Evolutionary conservation across 2,329 filamentous ascomycete genomes (phyloP).

Genomic region (Magnaporthiopsis incrustans): DNA sequence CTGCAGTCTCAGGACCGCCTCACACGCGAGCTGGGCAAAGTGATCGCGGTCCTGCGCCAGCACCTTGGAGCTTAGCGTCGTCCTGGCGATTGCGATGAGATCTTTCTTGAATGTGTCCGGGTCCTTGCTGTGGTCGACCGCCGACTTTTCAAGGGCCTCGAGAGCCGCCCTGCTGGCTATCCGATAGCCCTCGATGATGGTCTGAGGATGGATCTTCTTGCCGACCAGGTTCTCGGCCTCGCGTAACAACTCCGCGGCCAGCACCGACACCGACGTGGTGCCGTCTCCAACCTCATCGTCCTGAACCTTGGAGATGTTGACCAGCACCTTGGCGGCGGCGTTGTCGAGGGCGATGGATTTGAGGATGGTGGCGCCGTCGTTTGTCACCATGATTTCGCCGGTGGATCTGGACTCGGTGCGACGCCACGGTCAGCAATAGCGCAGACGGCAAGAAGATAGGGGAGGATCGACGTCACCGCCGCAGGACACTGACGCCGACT

Average conservation of each 20-base stretch:
- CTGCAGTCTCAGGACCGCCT: conserved; percentile 84
- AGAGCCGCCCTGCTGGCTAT: conserved; percentile 91
- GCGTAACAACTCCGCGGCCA: conserved; percentile 88
- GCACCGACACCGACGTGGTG: conserved; percentile 93
- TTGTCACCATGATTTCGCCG: conserved; percentile 95
- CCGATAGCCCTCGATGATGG: conserved; percentile 97
- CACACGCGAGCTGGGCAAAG: conserved; percentile 81
- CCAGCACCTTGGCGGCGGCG: conserved; percentile 92
- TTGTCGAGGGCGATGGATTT: conserved; percentile 99
- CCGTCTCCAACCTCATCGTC: conserved; percentile 98
- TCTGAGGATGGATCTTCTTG: conserved; percentile 98
- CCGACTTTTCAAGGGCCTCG: conserved; percentile 71
- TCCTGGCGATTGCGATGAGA: conserved; percentile 81
- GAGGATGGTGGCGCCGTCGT: conserved; percentile 96
- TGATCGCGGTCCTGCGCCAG: conserved; percentile 88
- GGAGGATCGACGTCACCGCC: conserved; percentile 3
- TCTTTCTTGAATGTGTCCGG: conserved; percentile 81
- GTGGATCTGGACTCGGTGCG: conserved; percentile 58
- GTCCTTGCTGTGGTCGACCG: conserved; percentile 84
- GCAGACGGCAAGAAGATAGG: conserved; percentile 11
- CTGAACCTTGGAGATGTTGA: conserved; percentile 99
- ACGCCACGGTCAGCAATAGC: conserved; percentile 10
- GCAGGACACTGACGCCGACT: conserved; percentile 60
- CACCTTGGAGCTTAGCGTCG: conserved; percentile 95
- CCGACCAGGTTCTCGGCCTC: conserved; percentile 96